Evolutionary conservation across 441 rosid genomes (phyloP), one percentile per base, ranked within the genome.

Genomic region (Populus trichocarpa): DNA sequence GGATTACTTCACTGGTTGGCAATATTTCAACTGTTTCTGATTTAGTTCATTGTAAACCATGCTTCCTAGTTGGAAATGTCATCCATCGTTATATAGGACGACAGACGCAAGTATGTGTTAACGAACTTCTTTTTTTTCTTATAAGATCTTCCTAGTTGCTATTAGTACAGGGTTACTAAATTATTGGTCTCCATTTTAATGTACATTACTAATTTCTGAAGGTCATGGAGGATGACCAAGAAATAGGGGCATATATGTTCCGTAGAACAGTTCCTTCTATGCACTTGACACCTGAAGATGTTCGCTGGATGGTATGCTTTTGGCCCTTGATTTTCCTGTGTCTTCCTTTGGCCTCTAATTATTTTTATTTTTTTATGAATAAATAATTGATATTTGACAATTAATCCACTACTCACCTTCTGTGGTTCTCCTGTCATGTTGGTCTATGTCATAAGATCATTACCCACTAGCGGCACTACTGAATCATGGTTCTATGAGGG

Each of bases 171-270:
- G 25, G n/a, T 71, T 69, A 70, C 75, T 66, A 59, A 61, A 68
- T 71, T 69, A 33, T 30, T 32, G 76, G 69, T 30, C 30, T 69
- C 53, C 78, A 69, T 71, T 80, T 25, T 70, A 57, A 70, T 81
- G 77, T 78, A 80, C 67, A 53, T 74, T 79, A 70, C 50, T 77
- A 50, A 59, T 46, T 81, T 75, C 59, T 80, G 74, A 83, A 93
- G 99, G 97, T 96, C 11, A 90, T 96, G 96, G 99, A 96, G 85
- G 97, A 96, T 81, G 97, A 90, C 85, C 91, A 85, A 83, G 99
- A 96, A 86, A 91, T 92, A 18, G 92, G 83, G 25, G 96, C 98
- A 3, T 94, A 90, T 79, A 96, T 94, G 99, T 96, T 96, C 69
- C 97, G 97, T 2, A 86, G 99, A 79, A 96, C 97, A 3, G 97